Conservation (phyloP, 192 early-diverging fungal genomes). For the Funneliformis geosporum region DNA sequence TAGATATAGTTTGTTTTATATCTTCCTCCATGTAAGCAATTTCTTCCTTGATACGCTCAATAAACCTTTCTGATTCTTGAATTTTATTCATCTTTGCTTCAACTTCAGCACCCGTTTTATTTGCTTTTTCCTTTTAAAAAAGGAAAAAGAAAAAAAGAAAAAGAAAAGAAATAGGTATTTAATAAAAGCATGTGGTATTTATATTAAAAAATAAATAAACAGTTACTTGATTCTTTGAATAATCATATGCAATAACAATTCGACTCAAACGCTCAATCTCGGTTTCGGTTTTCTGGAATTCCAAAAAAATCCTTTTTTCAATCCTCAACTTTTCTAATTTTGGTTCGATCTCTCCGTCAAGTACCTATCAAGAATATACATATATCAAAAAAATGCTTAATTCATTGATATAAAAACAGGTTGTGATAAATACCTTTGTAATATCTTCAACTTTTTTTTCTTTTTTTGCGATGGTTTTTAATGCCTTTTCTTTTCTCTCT, state of each 20-base stretch:
- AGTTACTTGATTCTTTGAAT: slow-evolving; percentile 67
- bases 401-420: not conserved
- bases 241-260: slow-evolving; percentile 84
- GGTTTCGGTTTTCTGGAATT: slow-evolving; percentile 89
- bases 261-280: slow-evolving; percentile 86
- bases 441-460: slow-evolving; percentile 95
- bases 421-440: slow-evolving; percentile 49
- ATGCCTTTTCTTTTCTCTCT: slow-evolving; percentile 94
- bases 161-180: not conserved
- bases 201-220: not conserved
- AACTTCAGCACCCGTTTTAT: slow-evolving; percentile 42
- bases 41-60: slow-evolving; percentile 62
- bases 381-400: not conserved
- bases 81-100: slow-evolving; percentile 38
- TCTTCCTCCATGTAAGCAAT: slow-evolving; percentile 65
- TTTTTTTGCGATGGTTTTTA: slow-evolving; percentile 92
- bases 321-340: slow-evolving; percentile 87
- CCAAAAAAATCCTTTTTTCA: slow-evolving; percentile 85
- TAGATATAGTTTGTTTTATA: slow-evolving; percentile 50
- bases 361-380: slow-evolving; percentile 50
- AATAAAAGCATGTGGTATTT: not conserved
- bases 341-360: slow-evolving; percentile 88
- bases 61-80: slow-evolving; percentile 36
- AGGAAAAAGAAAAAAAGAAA: not conserved
- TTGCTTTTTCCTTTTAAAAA: slow-evolving; percentile 41